A percentile compares a stretch with the other conserved stretches of the same genome.
Conservation (phyloP, 2,329 filamentous ascomycete species). For the Neonectria magnoliae region DNA sequence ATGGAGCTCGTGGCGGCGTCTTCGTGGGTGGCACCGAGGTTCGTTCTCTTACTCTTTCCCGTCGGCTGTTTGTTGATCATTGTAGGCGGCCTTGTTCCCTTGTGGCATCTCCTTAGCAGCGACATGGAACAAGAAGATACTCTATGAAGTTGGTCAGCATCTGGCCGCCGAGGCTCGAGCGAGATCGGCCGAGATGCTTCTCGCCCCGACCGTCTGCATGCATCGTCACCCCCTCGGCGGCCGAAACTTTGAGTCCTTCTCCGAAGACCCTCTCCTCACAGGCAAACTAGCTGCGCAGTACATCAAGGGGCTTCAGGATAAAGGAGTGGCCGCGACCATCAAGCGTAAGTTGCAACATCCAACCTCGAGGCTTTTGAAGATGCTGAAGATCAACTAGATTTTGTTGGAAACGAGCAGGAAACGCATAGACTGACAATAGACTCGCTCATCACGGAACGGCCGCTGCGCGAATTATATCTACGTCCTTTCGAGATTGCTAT, state of each 20-base stretch:
- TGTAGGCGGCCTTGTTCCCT: constrained; percentile 78
- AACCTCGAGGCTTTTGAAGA: not conserved
- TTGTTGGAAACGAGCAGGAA: constrained; percentile 79
- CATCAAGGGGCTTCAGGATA: constrained; percentile 77
- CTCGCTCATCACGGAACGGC: constrained; percentile 70
- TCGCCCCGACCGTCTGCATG: constrained; percentile 83
- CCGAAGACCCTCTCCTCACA: constrained; percentile 82
- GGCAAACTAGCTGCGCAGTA: constrained; percentile 78
- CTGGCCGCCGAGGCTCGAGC: constrained; percentile 78
- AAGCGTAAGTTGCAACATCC: constrained; percentile 66
- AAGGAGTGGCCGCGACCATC: constrained; percentile 78
- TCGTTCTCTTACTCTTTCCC: constrained; percentile 22
- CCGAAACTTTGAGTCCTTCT: constrained; percentile 87
- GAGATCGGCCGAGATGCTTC: constrained; percentile 76
- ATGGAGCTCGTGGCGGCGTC: constrained; percentile 73
- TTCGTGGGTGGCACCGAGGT: constrained; percentile 75
- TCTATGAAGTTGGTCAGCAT: constrained; percentile 75
- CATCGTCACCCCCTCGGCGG: constrained; percentile 86
- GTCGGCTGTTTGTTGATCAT: not conserved
- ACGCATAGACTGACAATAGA: constrained; percentile 66
- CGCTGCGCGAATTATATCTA: constrained; percentile 77
- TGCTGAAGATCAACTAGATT: constrained; percentile 54
- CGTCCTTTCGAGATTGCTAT: constrained; percentile 79
- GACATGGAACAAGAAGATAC: constrained; percentile 79
- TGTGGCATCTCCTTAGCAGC: constrained; percentile 82